Conservation (phyloP, 2,329 filamentous ascomycete genomes). For the Penicillium crustosum region DNA sequence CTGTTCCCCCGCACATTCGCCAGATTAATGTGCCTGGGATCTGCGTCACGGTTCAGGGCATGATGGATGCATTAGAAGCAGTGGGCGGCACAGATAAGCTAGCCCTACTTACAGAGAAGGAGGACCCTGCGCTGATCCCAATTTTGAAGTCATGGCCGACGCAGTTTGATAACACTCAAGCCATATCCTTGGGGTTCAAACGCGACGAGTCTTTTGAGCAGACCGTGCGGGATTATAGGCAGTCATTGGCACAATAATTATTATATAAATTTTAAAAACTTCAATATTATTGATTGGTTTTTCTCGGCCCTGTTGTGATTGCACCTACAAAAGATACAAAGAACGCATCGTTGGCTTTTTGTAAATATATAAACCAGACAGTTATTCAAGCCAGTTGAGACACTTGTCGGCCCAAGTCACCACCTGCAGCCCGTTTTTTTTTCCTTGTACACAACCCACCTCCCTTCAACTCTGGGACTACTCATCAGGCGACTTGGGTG, state of each 20-base stretch:
- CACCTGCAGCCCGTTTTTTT: neutral
- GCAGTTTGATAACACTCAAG: slow-evolving; percentile 54
- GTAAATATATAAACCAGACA: neutral
- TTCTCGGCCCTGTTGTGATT: neutral
- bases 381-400: neutral
- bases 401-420: neutral
- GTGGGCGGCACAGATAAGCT: slow-evolving; percentile 56
- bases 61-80: slow-evolving; percentile 56
- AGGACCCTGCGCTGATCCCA: slow-evolving; percentile 50
- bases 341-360: neutral
- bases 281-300: neutral
- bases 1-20: slow-evolving; percentile 47
- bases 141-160: slow-evolving; percentile 60
- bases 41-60: slow-evolving; percentile 54
- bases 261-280: neutral
- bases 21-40: slow-evolving; percentile 60
- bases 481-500: neutral
- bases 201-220: slow-evolving; percentile 55
- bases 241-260: slow-evolving; percentile 26
- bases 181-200: slow-evolving; percentile 53
- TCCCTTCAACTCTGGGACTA: neutral
- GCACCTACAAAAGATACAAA: neutral
- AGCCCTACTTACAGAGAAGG: slow-evolving; percentile 53
- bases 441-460: neutral
- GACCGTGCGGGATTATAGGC: slow-evolving; percentile 58